A percentile compares a stretch with the other conserved stretches of the same genome.
Evolutionary conservation across 75 land plant species (phyloP).

Genomic region (Adiantum capillusveneris): DNA sequence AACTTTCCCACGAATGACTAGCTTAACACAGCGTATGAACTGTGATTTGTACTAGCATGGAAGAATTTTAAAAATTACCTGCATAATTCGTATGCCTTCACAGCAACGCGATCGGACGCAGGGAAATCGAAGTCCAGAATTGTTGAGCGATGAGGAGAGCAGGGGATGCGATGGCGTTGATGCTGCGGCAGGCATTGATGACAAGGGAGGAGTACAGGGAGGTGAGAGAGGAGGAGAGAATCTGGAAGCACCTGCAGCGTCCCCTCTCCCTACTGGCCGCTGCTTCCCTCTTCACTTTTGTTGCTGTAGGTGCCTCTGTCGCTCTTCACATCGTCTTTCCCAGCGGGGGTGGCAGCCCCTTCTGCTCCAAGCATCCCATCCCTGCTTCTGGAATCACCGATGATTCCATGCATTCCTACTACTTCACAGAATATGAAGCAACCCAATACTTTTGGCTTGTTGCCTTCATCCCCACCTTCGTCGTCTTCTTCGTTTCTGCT

Average conservation of each 20-base stretch:
- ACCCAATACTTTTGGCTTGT: conserved; percentile 73
- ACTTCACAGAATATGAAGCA: conserved; percentile 75
- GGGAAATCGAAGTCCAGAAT: too few species aligned
- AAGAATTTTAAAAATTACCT: too few species aligned
- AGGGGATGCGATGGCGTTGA: conserved; percentile 47
- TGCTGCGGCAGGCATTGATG: conserved; percentile 94
- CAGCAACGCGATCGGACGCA: too few species aligned
- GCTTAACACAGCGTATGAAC: too few species aligned
- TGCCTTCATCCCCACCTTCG: conserved; percentile 58
- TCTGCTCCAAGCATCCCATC: conserved; percentile 38
- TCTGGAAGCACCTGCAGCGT: conserved; percentile 46
- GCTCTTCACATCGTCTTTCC: conserved; percentile 62
- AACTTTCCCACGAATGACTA: too few species aligned
- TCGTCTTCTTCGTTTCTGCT: conserved; percentile 43
- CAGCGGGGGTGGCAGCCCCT: conserved; percentile 24
- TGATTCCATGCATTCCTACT: conserved; percentile 42
- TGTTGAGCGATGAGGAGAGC: conserved; percentile 10
- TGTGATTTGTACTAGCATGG: too few species aligned
- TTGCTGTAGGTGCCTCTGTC: conserved; percentile 32
- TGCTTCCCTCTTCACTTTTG: conserved; percentile 19
- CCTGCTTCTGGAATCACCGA: conserved; percentile 18
- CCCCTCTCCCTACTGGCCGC: conserved; percentile 30
- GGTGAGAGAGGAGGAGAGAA: conserved; percentile 72
- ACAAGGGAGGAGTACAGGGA: conserved; percentile 70
- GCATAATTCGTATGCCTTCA: too few species aligned